Evolutionary conservation across 441 rosid genomes (phyloP), one percentile per base, ranked within the genome.

Genomic region (Adansonia rubrostipa): DNA sequence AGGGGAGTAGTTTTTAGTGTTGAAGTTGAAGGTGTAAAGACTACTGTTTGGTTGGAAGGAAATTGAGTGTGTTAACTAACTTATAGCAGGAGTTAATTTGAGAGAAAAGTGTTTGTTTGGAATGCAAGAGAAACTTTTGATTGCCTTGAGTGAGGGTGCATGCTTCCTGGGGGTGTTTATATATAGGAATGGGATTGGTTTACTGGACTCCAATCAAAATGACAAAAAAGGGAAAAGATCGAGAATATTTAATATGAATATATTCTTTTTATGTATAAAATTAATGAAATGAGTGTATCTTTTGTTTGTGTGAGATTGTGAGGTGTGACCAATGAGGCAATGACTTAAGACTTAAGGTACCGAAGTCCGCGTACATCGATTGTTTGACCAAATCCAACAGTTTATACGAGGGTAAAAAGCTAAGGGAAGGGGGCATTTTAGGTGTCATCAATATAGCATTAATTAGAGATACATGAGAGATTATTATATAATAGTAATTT

Each of bases 161-260:
- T 36, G 40, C 40, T 36, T 36, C 40, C 40, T 36, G 15, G 13
- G 19, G 67, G 13, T 2, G 61, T 73, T 62, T 81, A 58, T 74
- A 67, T 78, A 74, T 78, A 74, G 81, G 24, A 19, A 72, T 2
- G 6, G 9, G 54, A 65, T 70, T 62, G 28, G 51, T 36, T 48
- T n/a, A 2, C 15, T 58, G 61, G 50, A 9, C 0, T n/a, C 5
- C 2, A 36, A 36, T 36, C 40, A 36, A 36, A 36, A 36, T 36
- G 40, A 36, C 40, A 36, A 65, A 47, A 45, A n/a, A 1, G 3
- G 3, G 22, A 3, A 40, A 56, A 11, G 61, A 36, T 36, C 4
- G 5, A 50, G 11, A 50, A 50, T 14, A 51, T 51, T 11, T 24
- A 11, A 62, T 24, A 62, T 11, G 13, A 36, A 36, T 36, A 36